Base-by-base conservation (phyloP, 2,329 filamentous ascomycete species). In the Seiridium unicorne region DNA sequence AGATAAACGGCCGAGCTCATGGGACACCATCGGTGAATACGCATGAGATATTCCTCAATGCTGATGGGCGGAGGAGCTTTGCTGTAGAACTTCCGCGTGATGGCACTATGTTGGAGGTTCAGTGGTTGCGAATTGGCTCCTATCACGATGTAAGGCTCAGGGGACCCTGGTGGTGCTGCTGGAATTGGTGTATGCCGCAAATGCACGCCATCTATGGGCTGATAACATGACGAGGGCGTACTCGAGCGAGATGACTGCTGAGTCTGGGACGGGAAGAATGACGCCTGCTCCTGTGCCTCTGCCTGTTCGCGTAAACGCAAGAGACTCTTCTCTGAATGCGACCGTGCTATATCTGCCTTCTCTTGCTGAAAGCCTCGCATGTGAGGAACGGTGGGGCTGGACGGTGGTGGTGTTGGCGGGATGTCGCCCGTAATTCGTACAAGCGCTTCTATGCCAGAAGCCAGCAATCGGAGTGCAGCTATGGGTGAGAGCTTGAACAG, bases 1-100 rank as follows among this genome's bases (percentile, higher is more conserved):
- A 99, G 87, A 76, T 97, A 97, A 8, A 98, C 94, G 32, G 89
- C 94, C 0, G 93, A 93, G 63, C 91, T 96, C 85, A 97, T 93
- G 3, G 95, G 93, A 70, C 94, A 98, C 77, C 90, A 97, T 60
- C 87, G 87, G 76, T 98, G 93, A 61, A 98, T 85, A 13, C 94
- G 90, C 68, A 88, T 81, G 32, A 98, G 84, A 71, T 98, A 99
- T 64, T 95, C 90, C 69, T 89, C 86, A 51, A 97, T 83, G 42
- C 87, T 84, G 65, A 98, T 94, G 9, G 90, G 89, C 26, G 95
- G 94, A 13, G 92, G 87, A 55, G 88, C 86, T 73, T 95, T 97
- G 64, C 90, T 94, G 79, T 95, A 96, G 76, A 99, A 99, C 69
- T 95, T 95, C 66, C 93, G 88, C 18, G 92, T 92, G 64, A 98